Percentiles rank a stretch among this genome's conserved stretches.
Evolutionary conservation across 2,329 filamentous ascomycete genomes (phyloP).

Genomic region (Domatiomyces catenatus): DNA sequence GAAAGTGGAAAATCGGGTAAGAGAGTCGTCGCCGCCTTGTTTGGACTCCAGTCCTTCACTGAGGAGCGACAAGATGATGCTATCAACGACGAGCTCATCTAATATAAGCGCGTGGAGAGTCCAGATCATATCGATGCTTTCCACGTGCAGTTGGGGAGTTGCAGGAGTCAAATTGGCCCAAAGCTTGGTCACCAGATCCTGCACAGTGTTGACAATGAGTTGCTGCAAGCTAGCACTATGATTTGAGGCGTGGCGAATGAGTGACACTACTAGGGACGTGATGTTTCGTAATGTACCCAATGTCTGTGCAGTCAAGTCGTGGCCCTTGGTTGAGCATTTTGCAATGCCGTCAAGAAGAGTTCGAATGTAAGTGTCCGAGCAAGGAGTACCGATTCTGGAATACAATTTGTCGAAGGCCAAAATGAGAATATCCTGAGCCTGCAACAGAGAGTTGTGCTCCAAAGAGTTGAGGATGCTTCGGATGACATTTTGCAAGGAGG

Average conservation of each 20-base stretch:
- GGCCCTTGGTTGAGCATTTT: neutral
- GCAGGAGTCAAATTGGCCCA: conserved; percentile 73
- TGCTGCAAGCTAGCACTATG: neutral
- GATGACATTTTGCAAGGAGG: neutral
- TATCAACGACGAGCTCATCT: conserved; percentile 61
- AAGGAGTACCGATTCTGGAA: neutral
- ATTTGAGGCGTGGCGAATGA: neutral
- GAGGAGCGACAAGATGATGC: conserved; percentile 14
- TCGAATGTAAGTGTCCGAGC: neutral
- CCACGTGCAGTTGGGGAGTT: conserved; percentile 84
- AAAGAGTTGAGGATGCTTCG: neutral
- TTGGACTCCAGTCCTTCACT: neutral
- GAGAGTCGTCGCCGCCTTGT: conserved; percentile 36
- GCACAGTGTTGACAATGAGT: conserved; percentile 26
- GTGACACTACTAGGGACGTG: neutral
- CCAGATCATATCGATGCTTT: conserved; percentile 76
- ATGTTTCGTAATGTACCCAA: neutral
- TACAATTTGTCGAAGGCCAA: neutral
- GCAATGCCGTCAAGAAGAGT: neutral
- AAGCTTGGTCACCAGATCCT: conserved; percentile 52
- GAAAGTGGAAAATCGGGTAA: conserved; percentile 55
- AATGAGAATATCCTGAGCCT: neutral
- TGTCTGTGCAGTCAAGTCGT: neutral
- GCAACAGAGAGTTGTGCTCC: neutral
- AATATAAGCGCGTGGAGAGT: conserved; percentile 60